Evolutionary conservation across 2,329 filamentous ascomycete species (phyloP).

Genomic region (Dothistroma septosporum): DNA sequence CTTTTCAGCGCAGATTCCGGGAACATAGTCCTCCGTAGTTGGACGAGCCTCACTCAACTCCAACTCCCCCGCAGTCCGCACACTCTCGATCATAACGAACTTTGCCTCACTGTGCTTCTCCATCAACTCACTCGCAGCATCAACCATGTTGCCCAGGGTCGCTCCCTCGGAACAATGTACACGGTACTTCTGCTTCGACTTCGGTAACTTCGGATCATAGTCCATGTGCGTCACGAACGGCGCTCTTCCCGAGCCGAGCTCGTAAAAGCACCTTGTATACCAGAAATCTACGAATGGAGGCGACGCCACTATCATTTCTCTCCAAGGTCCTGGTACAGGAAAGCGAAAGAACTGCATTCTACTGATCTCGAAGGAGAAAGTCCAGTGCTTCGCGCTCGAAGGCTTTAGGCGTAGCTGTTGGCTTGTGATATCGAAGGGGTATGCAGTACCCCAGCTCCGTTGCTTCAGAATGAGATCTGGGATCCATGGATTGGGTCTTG

Average conservation of each 20-base stretch:
- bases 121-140: constrained; percentile 30
- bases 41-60: constrained; percentile 14
- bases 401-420: constrained; percentile 13
- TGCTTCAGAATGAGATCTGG: constrained; percentile 21
- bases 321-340: constrained; percentile 9
- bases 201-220: constrained; percentile 18
- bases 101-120: constrained; percentile 13
- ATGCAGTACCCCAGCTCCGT: constrained; percentile 23
- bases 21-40: constrained; percentile 10
- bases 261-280: constrained; percentile 25
- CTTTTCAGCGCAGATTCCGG: constrained; percentile 11
- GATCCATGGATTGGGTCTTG: constrained; percentile 23
- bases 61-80: constrained; percentile 6
- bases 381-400: constrained; percentile 18
- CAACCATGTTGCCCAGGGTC: constrained; percentile 20
- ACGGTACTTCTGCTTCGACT: constrained; percentile 18
- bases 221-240: constrained; percentile 26
- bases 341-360: constrained; percentile 15
- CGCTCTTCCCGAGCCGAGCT: constrained; percentile 22
- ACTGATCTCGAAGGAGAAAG: constrained; percentile 21
- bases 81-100: constrained; percentile 24
- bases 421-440: constrained; percentile 19
- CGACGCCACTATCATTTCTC: constrained; percentile 17
- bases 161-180: constrained; percentile 10
- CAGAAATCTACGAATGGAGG: constrained; percentile 23